Evolutionary conservation across 768 basidiomycete genomes (phyloP).

Genomic region (Naganishia onofrii): DNA sequence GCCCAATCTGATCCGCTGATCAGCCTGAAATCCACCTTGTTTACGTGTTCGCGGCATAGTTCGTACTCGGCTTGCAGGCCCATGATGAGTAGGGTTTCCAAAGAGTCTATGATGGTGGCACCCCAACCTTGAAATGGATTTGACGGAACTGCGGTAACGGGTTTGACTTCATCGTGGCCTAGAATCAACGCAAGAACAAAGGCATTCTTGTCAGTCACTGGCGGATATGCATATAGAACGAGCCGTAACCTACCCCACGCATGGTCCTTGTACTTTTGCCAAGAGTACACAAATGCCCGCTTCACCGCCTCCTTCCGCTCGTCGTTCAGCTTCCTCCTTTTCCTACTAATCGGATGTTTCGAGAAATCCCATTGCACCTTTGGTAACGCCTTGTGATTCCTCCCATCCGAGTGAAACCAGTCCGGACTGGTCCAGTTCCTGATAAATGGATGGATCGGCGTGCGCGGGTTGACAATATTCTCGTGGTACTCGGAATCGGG

Average conservation of each 20-base stretch:
- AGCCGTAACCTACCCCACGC: slow-evolving; percentile 48
- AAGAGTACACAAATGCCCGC: slow-evolving; percentile 47
- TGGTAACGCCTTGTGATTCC: slow-evolving; percentile 39
- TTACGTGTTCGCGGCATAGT: slow-evolving; percentile 47
- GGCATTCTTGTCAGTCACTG: not conserved
- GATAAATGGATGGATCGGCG: slow-evolving; percentile 22
- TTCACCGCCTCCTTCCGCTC: slow-evolving; percentile 48
- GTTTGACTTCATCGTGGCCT: slow-evolving; percentile 51
- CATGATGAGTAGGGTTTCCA: slow-evolving; percentile 49
- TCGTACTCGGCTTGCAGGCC: slow-evolving; percentile 50
- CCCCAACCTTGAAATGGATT: slow-evolving; percentile 52
- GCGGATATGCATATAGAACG: not conserved
- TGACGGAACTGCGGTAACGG: slow-evolving; percentile 39
- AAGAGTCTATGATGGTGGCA: slow-evolving; percentile 49
- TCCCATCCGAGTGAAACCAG: slow-evolving; percentile 30
- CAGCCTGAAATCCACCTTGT: slow-evolving; percentile 48
- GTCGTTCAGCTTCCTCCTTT: slow-evolving; percentile 36
- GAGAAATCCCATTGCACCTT: slow-evolving; percentile 36
- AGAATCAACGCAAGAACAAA: not conserved
- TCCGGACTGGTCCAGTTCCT: slow-evolving; percentile 28
- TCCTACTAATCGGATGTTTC: slow-evolving; percentile 32
- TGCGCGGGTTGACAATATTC: slow-evolving; percentile 5
- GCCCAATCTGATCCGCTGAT: slow-evolving; percentile 46
- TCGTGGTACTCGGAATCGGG: not conserved
- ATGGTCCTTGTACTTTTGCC: slow-evolving; percentile 50